These are phyloP conservation scores for Annulohypoxylon bovei DNA, from an alignment of 495 filamentous ascomycete genomes.

Conservation along the genomic window DNA sequence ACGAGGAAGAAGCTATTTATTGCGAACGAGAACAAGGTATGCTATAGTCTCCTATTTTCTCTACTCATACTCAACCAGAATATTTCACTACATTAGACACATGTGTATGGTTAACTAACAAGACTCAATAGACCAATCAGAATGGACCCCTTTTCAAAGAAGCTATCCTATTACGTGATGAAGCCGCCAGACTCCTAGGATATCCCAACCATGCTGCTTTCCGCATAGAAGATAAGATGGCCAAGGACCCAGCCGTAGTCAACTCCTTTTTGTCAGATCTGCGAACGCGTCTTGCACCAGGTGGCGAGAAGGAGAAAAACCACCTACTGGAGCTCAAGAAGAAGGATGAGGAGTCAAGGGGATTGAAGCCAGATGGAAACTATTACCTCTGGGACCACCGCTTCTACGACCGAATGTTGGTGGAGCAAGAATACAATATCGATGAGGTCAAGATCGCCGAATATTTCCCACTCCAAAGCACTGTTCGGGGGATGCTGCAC, in stretches of 20 bases:
- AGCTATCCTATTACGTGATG: slow-evolving; percentile 86
- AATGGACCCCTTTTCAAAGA: slow-evolving; percentile 90
- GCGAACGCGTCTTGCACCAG: slow-evolving; percentile 74
- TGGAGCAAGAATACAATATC: slow-evolving; percentile 88
- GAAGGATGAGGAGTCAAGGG: slow-evolving; percentile 69
- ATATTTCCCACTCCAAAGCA: slow-evolving; percentile 89
- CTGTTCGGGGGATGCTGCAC: slow-evolving; percentile 87
- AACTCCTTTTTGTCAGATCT: slow-evolving; percentile 85
- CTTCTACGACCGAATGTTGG: slow-evolving; percentile 89
- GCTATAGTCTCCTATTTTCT: not conserved
- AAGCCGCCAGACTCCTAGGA: slow-evolving; percentile 88
- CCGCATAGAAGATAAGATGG: slow-evolving; percentile 96
- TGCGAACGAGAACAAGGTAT: slow-evolving; percentile 67
- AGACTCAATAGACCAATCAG: slow-evolving; percentile 68
- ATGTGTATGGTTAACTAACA: slow-evolving; percentile 19
- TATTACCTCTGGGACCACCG: slow-evolving; percentile 92
- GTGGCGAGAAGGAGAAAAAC: slow-evolving; percentile 79
- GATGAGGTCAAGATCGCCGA: slow-evolving; percentile 91
- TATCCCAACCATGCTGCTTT: slow-evolving; percentile 94
- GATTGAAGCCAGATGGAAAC: slow-evolving; percentile 69
- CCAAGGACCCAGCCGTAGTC: slow-evolving; percentile 88
- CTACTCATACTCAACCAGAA: not conserved
- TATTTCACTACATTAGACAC: too few relatives aligned
- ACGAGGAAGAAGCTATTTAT: slow-evolving; percentile 65
- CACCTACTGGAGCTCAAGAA: slow-evolving; percentile 82